Evolutionary conservation across 352 stramenopile genomes (phyloP).

Genomic region (Phytopythium helicoides): DNA sequence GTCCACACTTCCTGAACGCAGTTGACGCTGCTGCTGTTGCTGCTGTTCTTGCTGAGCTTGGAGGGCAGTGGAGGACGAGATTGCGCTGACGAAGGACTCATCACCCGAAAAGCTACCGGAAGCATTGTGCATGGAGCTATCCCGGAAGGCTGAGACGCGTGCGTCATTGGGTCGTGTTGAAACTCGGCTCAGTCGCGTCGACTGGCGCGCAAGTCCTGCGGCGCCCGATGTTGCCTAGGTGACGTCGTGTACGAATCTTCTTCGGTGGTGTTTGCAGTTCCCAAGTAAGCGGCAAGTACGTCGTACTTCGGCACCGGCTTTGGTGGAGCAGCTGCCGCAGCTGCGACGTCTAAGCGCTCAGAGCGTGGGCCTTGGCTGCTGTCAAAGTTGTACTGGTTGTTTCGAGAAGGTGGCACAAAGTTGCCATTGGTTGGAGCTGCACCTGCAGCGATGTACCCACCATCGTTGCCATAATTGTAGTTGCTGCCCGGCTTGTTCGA

Average conservation of each 20-base stretch:
- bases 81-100: constrained; percentile 3
- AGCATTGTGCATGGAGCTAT: constrained; percentile 12
- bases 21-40: constrained; percentile 2
- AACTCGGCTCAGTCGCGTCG: neutral
- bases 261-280: constrained; percentile 21
- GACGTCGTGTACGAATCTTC: constrained; percentile 20
- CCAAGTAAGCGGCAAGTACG: constrained; percentile 36
- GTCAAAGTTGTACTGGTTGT: constrained; percentile 29
- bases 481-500: constrained; percentile 1
- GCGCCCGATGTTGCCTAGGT: constrained; percentile 9
- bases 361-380: constrained; percentile 5
- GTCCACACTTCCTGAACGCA: constrained; percentile 36
- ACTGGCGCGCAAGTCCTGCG: neutral
- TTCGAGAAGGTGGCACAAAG: constrained; percentile 9
- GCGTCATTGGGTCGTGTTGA: constrained; percentile 5
- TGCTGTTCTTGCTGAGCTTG: constrained; percentile 7
- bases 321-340: neutral
- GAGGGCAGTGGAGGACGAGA: constrained; percentile 2
- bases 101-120: constrained; percentile 9
- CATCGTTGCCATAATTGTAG: constrained; percentile 8
- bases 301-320: constrained; percentile 26
- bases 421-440: constrained; percentile 1
- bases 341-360: neutral
- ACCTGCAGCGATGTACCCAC: neutral
- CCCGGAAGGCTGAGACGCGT: constrained; percentile 17